These are phyloP conservation scores for Malus hybrid DNA, from an alignment of 331 rosid species.

Conservation along the genomic window DNA sequence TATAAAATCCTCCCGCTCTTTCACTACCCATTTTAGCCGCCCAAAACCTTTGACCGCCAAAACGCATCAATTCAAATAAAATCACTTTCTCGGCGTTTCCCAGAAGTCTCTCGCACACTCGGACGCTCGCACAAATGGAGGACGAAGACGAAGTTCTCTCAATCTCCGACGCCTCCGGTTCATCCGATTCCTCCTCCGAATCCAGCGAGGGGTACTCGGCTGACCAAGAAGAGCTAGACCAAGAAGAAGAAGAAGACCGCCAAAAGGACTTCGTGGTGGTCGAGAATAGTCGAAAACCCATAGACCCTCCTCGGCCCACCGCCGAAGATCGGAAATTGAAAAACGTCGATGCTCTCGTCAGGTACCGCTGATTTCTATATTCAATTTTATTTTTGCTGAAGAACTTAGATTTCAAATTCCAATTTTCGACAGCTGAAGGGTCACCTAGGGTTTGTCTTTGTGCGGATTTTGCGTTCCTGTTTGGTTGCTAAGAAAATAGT, in stretches of 20 bases:
- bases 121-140: slow-evolving; percentile 24
- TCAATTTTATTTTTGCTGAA: neutral
- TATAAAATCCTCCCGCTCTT: too few species aligned
- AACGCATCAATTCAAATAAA: neutral
- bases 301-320: slow-evolving; percentile 5
- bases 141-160: slow-evolving; percentile 36
- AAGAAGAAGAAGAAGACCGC: slow-evolving; percentile 13
- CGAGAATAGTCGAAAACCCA: neutral
- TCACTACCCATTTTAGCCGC: neutral
- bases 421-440: neutral
- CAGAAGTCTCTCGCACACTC: neutral
- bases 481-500: neutral
- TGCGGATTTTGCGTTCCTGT: neutral
- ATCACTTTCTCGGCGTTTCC: neutral
- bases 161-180: slow-evolving; percentile 48
- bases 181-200: slow-evolving; percentile 23
- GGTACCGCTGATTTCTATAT: slow-evolving; percentile 17
- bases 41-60: neutral
- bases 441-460: neutral
- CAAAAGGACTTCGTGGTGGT: neutral
- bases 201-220: slow-evolving; percentile 31
- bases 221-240: slow-evolving; percentile 15
- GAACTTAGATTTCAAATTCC: neutral
- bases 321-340: slow-evolving; percentile 57
- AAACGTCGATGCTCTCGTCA: slow-evolving; percentile 79